A percentile compares a stretch with the other conserved stretches of the same genome.
phyloP scores from a whole-genome alignment of 2,329 filamentous ascomycete genomes.

The Exophiala sp. region DNA sequence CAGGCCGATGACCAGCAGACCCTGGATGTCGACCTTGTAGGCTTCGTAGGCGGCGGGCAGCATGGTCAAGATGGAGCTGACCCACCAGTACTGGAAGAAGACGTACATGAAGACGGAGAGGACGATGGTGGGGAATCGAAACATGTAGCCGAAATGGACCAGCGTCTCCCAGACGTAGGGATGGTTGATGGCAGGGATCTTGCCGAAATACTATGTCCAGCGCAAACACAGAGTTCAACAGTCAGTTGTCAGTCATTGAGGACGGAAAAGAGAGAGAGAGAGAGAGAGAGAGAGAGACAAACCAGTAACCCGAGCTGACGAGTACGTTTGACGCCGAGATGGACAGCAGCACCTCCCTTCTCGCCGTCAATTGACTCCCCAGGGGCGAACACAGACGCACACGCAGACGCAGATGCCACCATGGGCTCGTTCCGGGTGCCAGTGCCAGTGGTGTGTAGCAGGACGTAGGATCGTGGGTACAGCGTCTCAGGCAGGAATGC shows the following conservation, averaged over 20 bases:
- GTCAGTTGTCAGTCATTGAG: no score
- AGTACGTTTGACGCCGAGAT: neutral
- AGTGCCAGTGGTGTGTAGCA: neutral
- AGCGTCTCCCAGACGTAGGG: neutral
- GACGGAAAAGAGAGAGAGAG: no score
- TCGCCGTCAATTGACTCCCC: neutral
- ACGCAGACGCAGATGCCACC: no score
- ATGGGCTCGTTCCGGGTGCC: no score
- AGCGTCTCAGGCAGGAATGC: constrained; percentile 2
- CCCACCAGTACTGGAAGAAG: constrained; percentile 4
- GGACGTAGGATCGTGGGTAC: neutral
- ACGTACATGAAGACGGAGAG: neutral
- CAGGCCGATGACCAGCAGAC: neutral
- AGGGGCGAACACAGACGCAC: neutral
- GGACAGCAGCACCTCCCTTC: neutral
- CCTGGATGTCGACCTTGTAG: neutral
- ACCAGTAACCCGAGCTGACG: neutral
- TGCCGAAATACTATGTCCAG: neutral
- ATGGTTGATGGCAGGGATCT: neutral
- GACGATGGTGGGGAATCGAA: neutral
- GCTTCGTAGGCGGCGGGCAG: neutral
- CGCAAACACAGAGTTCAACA: no score
- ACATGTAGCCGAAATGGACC: neutral
- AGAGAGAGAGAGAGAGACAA: neutral
- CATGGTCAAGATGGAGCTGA: neutral